Base-by-base conservation (phyloP, 768 basidiomycete genomes). In the Mycena galericulata region DNA sequence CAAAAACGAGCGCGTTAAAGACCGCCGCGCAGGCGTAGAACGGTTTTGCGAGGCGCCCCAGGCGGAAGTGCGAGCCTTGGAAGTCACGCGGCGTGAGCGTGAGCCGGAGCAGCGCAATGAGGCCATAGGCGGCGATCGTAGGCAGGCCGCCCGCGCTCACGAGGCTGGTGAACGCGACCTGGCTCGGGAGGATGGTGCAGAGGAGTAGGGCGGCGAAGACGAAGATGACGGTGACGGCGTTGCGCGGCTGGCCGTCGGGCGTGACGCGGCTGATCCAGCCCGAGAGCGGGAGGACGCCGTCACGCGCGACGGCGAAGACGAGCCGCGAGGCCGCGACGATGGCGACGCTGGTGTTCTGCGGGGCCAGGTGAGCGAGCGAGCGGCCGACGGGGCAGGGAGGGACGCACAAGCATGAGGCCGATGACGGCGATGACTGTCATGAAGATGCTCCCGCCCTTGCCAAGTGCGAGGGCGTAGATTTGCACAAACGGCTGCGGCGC, bases 401-500 rank as follows among this genome's bases (percentile, higher is more conserved):
- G 30, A 75, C 89, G 14, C 67, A 95, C 93, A 80, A 97, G 81
- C 59, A 96, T 90, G 26, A 97, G 85, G 20, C 96, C 96, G 34
- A 97, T 65, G 38, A 89, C 87, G 2, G 96, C 95, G 51, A 98
- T 85, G 51, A 89, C 79, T 6, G 94, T 95, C 95, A 97, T 96
- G 76, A 98, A 92, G 41, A 94, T 83, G 72, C 93, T 92, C 0
- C 89, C 89, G 15, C 89, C 89, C 74, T 86, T 90, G 9, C 96
- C 96, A 4, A 97, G 80, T 0, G 96, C 94, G 62, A 95, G 79
- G 1, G 90, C 90, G 76, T 96, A 97, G 14, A 98, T 84, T 72
- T 91, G 92, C 12, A 97, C 95, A 71, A 97, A 98, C 0, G 96
- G 96, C 74, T 98, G 95, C 0, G 96, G 96, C 0, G 95, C 94